A percentile compares a stretch with the other conserved stretches of the same genome.
Conservation (phyloP, 2,329 filamentous ascomycete species). For the Helminthosporium solani region DNA sequence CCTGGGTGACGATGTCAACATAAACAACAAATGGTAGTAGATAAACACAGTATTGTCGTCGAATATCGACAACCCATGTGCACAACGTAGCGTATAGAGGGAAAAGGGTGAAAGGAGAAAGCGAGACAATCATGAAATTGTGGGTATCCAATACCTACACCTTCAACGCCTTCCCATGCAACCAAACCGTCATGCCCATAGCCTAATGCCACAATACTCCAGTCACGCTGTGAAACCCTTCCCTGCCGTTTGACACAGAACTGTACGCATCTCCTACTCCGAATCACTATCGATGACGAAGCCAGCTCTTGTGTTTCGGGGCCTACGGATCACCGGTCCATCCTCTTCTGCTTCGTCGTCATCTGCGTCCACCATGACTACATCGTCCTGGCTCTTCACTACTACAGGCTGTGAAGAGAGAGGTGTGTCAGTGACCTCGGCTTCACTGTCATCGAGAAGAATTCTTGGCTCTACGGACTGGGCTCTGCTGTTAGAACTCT, state of each 20-base stretch:
- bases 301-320: slow-evolving; percentile 43
- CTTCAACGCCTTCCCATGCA: slow-evolving; percentile 21
- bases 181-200: background rate
- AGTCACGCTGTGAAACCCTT: no score
- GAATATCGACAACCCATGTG: background rate
- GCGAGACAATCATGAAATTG: slow-evolving; percentile 2
- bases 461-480: slow-evolving; percentile 23
- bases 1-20: no score
- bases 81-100: background rate
- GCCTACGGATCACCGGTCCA: slow-evolving; percentile 36
- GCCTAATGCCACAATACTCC: background rate
- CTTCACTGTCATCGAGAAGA: slow-evolving; percentile 28
- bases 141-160: slow-evolving; percentile 28
- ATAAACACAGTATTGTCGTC: background rate
- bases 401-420: slow-evolving; percentile 40
- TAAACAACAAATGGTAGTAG: background rate
- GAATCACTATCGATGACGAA: slow-evolving; percentile 50
- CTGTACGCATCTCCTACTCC: slow-evolving; percentile 29
- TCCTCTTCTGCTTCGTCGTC: slow-evolving; percentile 47
- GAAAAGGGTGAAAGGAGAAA: background rate
- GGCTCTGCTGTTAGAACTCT: slow-evolving; percentile 28
- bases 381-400: slow-evolving; percentile 22
- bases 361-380: slow-evolving; percentile 27
- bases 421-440: slow-evolving; percentile 43
- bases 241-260: no score